phyloP scores from a whole-genome alignment of 441 rosid species.

The Rhodomyrtus psidioides region DNA sequence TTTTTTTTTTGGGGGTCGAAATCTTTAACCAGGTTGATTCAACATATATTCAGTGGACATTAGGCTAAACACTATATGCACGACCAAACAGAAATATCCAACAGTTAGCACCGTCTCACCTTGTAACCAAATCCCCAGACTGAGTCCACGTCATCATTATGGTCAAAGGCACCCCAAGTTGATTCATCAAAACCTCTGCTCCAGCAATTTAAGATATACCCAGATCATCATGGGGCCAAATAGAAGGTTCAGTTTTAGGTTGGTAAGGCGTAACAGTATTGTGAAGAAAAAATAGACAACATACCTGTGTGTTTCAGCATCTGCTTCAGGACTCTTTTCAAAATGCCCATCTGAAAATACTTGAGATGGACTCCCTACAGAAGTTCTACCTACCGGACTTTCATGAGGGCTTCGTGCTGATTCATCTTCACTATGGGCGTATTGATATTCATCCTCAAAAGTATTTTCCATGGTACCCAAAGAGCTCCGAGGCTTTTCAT shows the following conservation, averaged over 20 bases:
- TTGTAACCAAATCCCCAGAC: constrained; percentile 86
- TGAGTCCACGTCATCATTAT: constrained; percentile 79
- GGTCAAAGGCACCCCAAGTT: constrained; percentile 91
- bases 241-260: not conserved
- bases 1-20: no score
- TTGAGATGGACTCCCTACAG: constrained; percentile 56
- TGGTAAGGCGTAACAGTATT: not conserved
- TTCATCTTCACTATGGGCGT: constrained; percentile 76
- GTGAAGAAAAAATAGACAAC: not conserved
- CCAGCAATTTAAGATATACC: not conserved
- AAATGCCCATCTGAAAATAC: constrained; percentile 49
- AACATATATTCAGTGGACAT: not conserved
- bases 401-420: constrained; percentile 73
- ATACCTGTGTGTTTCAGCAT: constrained; percentile 48
- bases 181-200: constrained; percentile 80
- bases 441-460: constrained; percentile 54
- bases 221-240: not conserved
- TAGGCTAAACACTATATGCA: not conserved
- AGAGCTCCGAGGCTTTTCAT: constrained; percentile 37
- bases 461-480: constrained; percentile 34
- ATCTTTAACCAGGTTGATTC: not conserved
- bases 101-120: constrained; percentile 35
- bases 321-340: constrained; percentile 55
- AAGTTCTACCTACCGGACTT: constrained; percentile 59
- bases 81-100: not conserved